Percentiles rank a stretch among this genome's conserved stretches.
Evolutionary conservation across 805 yeast genomes (phyloP).

Genomic region (Metschnikowia aberdeeniae): DNA sequence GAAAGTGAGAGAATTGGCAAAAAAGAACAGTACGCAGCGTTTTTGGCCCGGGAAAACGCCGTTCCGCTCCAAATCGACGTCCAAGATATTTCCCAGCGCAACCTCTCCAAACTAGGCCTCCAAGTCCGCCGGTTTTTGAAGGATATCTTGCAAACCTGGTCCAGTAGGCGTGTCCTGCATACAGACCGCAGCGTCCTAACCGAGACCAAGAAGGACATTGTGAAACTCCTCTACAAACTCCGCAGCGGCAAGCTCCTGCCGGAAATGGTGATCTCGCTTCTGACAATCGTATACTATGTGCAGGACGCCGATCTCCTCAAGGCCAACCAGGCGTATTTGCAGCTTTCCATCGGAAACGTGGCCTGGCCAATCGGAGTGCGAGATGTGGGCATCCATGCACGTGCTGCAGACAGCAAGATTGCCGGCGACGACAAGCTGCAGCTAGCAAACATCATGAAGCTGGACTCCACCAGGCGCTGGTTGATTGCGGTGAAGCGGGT

Average conservation of each 20-base stretch:
- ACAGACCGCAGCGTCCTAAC: slow-evolving; percentile 15
- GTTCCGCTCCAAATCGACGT: slow-evolving; percentile 16
- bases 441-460: slow-evolving; percentile 71
- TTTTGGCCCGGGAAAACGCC: slow-evolving; percentile 25
- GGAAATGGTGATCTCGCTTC: slow-evolving; percentile 49
- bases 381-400: slow-evolving; percentile 73
- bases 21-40: slow-evolving; percentile 19
- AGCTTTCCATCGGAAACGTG: slow-evolving; percentile 78
- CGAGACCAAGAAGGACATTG: slow-evolving; percentile 45
- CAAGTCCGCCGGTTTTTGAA: slow-evolving; percentile 49
- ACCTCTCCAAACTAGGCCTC: slow-evolving; percentile 26
- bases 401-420: slow-evolving; percentile 59
- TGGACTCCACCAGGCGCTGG: slow-evolving; percentile 74
- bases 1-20: not conserved
- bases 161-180: slow-evolving; percentile 17
- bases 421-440: slow-evolving; percentile 42
- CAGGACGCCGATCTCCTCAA: slow-evolving; percentile 48
- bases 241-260: slow-evolving; percentile 35
- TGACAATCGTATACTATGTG: slow-evolving; percentile 57
- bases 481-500: slow-evolving; percentile 68
- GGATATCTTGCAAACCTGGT: slow-evolving; percentile 26
- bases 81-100: slow-evolving; percentile 28
- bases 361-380: slow-evolving; percentile 92
- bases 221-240: slow-evolving; percentile 43
- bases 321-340: slow-evolving; percentile 68